Evolutionary conservation across 1,284 basidiomycete genomes (phyloP).

Genomic region (Takashimella koratensis): DNA sequence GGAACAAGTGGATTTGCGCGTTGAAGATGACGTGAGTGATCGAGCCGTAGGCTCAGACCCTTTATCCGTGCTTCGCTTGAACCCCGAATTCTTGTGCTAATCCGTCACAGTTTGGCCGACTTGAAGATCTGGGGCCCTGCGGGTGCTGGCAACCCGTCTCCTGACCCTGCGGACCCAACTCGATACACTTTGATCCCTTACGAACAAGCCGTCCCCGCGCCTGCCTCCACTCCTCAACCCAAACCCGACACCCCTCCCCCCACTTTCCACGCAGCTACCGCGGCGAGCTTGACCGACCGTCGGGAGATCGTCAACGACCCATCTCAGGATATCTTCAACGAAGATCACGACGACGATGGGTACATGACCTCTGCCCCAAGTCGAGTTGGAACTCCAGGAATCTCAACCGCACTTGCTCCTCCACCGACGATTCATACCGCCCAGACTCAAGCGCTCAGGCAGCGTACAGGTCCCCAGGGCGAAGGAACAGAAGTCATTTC

Average conservation of each 20-base stretch:
- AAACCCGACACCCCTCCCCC: constrained; percentile 39
- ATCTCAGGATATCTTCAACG: constrained; percentile 40
- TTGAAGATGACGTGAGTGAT: constrained; percentile 73
- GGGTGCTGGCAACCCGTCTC: constrained; percentile 61
- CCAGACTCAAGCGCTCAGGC: constrained; percentile 2
- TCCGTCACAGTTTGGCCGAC: constrained; percentile 62
- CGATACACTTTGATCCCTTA: constrained; percentile 70
- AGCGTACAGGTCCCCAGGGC: constrained; percentile 3
- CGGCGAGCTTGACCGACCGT: constrained; percentile 30
- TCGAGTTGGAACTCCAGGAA: constrained; percentile 30
- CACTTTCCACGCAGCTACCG: constrained; percentile 41
- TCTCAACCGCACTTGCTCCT: no score
- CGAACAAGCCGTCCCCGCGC: constrained; percentile 56
- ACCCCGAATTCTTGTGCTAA: no score
- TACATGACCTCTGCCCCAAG: constrained; percentile 14
- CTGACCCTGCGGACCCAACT: constrained; percentile 53
- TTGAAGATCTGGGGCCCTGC: constrained; percentile 70
- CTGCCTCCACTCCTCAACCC: constrained; percentile 16
- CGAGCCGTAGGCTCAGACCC: no score
- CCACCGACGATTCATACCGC: no score
- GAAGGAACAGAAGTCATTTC: constrained; percentile 22
- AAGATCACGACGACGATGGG: constrained; percentile 18
- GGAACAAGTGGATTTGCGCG: constrained; percentile 89
- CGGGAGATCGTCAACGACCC: constrained; percentile 41
- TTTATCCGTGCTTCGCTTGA: no score